Conservation (phyloP, 441 rosid genomes). For the Jatropha multifida region DNA sequence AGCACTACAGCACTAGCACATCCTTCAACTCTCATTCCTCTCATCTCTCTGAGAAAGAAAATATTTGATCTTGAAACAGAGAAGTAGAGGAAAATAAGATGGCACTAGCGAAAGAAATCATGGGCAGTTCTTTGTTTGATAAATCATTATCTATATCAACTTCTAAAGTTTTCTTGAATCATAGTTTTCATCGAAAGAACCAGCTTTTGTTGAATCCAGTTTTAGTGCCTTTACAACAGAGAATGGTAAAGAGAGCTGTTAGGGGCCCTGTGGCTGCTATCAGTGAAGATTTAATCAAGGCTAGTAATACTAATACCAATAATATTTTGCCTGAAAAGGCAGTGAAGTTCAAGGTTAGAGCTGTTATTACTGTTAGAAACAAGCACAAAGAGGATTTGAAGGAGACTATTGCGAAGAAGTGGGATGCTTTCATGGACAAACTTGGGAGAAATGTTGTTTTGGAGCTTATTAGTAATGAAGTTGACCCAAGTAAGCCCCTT, state of each 20-base stretch:
- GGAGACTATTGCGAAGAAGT: slow-evolving; percentile 61
- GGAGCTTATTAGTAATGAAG: slow-evolving; percentile 73
- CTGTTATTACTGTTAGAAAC: slow-evolving; percentile 67
- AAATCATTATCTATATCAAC: slow-evolving; percentile 45
- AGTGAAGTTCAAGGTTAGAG: slow-evolving; percentile 70
- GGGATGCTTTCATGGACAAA: slow-evolving; percentile 68
- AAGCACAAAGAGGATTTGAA: slow-evolving; percentile 78
- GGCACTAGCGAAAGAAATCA: slow-evolving; percentile 63
- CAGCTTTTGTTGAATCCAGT: slow-evolving; percentile 36
- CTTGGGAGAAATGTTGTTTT: slow-evolving; percentile 79
- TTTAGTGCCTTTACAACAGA: slow-evolving; percentile 26
- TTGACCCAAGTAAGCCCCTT: slow-evolving; percentile 74
- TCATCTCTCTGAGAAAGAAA: neutral
- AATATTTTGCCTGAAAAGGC: slow-evolving; percentile 32
- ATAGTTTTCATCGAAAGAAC: slow-evolving; percentile 21
- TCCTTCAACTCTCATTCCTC: slow-evolving; percentile 4
- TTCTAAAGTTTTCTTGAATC: slow-evolving; percentile 33
- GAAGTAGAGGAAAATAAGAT: slow-evolving; percentile 20
- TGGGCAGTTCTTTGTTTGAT: slow-evolving; percentile 54
- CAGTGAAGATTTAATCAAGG: slow-evolving; percentile 67
- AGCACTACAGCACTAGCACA: neutral
- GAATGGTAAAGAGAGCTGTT: slow-evolving; percentile 27
- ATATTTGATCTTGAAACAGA: neutral
- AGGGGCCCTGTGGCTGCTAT: slow-evolving; percentile 50
- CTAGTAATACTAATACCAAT: slow-evolving; percentile 18